Percentiles rank a stretch among this genome's conserved stretches.
Conservation (phyloP, 441 rosid species). For the Bocquillonia castaneifolia region DNA sequence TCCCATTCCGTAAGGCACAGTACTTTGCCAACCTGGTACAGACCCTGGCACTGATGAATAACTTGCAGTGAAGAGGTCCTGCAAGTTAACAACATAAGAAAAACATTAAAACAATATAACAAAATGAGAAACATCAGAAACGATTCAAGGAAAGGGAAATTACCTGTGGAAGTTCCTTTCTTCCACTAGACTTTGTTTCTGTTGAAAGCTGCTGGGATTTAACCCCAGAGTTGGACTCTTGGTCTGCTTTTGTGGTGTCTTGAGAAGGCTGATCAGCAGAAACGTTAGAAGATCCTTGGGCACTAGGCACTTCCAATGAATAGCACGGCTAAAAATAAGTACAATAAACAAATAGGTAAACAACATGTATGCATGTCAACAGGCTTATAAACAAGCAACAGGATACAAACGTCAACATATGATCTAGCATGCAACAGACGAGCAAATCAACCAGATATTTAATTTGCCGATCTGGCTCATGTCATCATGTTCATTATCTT, state of each 20-base stretch:
- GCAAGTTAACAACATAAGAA: no score
- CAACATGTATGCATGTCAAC: neutral
- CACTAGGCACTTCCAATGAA: constrained; percentile 23
- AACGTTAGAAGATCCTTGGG: constrained; percentile 28
- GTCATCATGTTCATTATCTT: neutral
- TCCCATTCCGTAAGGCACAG: constrained; percentile 43
- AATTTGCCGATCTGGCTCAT: neutral
- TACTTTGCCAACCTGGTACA: constrained; percentile 45
- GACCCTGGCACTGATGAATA: constrained; percentile 37
- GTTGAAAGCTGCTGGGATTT: constrained; percentile 29
- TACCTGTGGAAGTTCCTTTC: constrained; percentile 76
- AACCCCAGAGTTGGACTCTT: constrained; percentile 27
- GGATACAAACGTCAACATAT: neutral
- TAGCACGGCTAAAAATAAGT: constrained; percentile 31
- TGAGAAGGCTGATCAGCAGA: constrained; percentile 31
- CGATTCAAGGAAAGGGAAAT: constrained; percentile 10
- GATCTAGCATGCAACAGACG: neutral
- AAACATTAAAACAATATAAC: constrained; percentile 19
- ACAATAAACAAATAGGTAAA: constrained; percentile 17
- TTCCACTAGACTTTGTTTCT: constrained; percentile 34
- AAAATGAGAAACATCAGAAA: constrained; percentile 9
- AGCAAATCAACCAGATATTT: neutral
- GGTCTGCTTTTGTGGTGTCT: constrained; percentile 26
- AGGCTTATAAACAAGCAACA: neutral
- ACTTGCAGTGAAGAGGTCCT: constrained; percentile 72